Evolutionary conservation across 495 filamentous ascomycete genomes (phyloP).

Genomic region (Penicillium canariense): DNA sequence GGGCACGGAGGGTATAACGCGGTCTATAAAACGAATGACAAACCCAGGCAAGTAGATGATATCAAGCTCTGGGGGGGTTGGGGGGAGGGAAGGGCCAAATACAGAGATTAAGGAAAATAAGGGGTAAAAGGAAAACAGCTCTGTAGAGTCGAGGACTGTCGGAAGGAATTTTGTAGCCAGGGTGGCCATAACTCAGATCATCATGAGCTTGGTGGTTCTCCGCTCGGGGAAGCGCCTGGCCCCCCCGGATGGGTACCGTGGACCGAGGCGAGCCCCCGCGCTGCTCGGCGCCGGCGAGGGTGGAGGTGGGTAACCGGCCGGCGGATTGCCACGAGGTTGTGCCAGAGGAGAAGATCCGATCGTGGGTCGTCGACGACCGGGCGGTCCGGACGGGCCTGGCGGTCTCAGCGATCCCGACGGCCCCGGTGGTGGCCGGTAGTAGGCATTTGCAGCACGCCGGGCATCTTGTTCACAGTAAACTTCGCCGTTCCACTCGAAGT

Average conservation of each 20-base stretch:
- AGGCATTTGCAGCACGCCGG: conserved; percentile 53
- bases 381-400: conserved; percentile 16
- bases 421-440: conserved; percentile 29
- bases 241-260: conserved; percentile 26
- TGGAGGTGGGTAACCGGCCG: conserved; percentile 15
- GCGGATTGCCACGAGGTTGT: conserved; percentile 22
- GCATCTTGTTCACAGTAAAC: conserved; percentile 88
- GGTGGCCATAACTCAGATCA: conserved; percentile 57
- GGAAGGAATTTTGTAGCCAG: conserved; percentile 2
- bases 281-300: conserved; percentile 30
- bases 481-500: conserved; percentile 64
- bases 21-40: conserved; percentile 20
- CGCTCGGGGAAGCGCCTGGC: conserved; percentile 63
- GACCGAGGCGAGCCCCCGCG: conserved; percentile 35
- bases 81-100: background rate
- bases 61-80: background rate
- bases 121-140: background rate
- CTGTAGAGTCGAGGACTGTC: background rate
- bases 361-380: conserved; percentile 26
- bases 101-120: background rate
- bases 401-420: conserved; percentile 16
- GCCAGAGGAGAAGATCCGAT: conserved; percentile 22
- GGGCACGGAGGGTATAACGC: conserved; percentile 27
- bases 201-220: conserved; percentile 81
- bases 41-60: background rate